A percentile compares a stretch with the other conserved stretches of the same genome.
Conservation (phyloP, 345 rosid genomes). For the Bruguiera sexangula region DNA sequence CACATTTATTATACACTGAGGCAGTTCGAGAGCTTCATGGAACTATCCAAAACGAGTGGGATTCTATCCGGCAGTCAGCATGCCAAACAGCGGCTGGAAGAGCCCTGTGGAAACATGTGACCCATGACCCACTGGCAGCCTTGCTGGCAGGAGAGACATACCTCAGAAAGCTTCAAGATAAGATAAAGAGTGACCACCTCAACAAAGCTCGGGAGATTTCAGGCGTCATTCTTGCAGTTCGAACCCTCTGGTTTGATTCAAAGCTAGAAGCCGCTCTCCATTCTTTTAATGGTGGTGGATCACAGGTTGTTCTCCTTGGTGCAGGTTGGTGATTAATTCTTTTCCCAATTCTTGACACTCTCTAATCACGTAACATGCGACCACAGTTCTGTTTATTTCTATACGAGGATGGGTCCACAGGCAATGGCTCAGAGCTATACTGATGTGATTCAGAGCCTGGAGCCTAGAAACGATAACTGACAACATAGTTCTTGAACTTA, state of each 20-base stretch:
- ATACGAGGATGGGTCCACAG: no score
- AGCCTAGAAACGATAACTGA: no score
- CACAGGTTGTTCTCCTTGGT: slow-evolving; percentile 89
- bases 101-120: slow-evolving; percentile 85
- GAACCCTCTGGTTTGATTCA: slow-evolving; percentile 94
- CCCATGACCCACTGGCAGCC: slow-evolving; percentile 74
- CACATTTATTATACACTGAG: slow-evolving; percentile 38
- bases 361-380: no score
- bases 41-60: slow-evolving; percentile 66
- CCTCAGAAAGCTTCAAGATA: slow-evolving; percentile 67
- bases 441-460: no score
- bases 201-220: slow-evolving; percentile 81
- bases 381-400: no score
- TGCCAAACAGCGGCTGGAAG: slow-evolving; percentile 95
- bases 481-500: no score
- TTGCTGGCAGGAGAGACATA: slow-evolving; percentile 80
- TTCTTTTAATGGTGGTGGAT: slow-evolving; percentile 42
- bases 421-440: no score
- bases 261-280: slow-evolving; percentile 66
- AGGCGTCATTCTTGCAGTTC: slow-evolving; percentile 82
- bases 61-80: slow-evolving; percentile 58
- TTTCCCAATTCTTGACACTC: no score
- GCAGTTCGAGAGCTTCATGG: slow-evolving; percentile 57
- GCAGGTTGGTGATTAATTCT: slow-evolving; percentile 11
- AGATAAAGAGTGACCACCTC: slow-evolving; percentile 65